phyloP scores from a whole-genome alignment of 495 filamentous ascomycete genomes.

The Penicillium waksmanii region DNA sequence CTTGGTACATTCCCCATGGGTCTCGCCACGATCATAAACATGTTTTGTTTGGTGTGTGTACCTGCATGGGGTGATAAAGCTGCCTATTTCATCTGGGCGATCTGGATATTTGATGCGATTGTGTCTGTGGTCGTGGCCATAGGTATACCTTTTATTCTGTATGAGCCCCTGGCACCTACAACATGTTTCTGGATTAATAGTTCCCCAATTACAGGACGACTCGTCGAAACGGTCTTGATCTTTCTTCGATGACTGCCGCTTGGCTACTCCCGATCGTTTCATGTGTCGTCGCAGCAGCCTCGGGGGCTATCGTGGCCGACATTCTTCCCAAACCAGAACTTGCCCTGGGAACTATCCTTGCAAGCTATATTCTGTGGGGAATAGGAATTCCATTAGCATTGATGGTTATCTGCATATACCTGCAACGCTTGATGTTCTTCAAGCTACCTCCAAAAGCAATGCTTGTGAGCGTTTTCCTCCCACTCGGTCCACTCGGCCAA shows the following conservation, averaged over 20 bases:
- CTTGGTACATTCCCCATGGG: constrained; percentile 67
- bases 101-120: constrained; percentile 65
- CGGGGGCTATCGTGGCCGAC: constrained; percentile 58
- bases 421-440: constrained; percentile 60
- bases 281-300: constrained; percentile 58
- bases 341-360: constrained; percentile 58
- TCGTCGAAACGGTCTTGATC: constrained; percentile 27
- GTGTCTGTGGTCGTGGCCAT: constrained; percentile 54
- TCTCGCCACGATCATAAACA: constrained; percentile 63
- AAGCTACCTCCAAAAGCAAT: constrained; percentile 60
- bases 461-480: constrained; percentile 65
- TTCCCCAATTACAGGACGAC: constrained; percentile 32
- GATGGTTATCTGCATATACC: constrained; percentile 62
- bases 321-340: constrained; percentile 54
- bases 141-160: constrained; percentile 61
- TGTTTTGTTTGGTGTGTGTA: constrained; percentile 58
- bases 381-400: constrained; percentile 59
- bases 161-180: neutral
- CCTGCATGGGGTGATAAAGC: constrained; percentile 52
- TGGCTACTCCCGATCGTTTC: constrained; percentile 65
- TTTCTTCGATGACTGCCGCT: constrained; percentile 58
- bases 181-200: neutral
- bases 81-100: constrained; percentile 47
- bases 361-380: constrained; percentile 64
- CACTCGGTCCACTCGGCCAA: constrained; percentile 62